Conservation (phyloP, 306 rosid genomes). For the Acmispon strigosus region DNA sequence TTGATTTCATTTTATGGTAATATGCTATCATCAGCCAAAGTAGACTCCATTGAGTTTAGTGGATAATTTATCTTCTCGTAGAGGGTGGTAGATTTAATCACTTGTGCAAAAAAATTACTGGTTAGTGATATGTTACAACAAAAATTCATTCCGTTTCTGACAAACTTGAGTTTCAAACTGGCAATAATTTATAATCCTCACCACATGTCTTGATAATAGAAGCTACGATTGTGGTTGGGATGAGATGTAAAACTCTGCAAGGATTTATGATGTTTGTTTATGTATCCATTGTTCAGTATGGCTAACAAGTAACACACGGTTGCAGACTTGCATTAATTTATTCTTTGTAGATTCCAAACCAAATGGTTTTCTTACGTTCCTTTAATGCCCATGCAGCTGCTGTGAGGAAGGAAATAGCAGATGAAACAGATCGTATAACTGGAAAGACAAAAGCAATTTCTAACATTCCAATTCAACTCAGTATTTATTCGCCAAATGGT, state of each 20-base stretch:
- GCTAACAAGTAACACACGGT: neutral
- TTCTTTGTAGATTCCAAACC: neutral
- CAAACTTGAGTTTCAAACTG: neutral
- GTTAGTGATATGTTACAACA: neutral
- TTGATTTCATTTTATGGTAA: neutral
- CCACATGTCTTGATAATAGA: neutral
- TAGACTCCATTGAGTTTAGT: neutral
- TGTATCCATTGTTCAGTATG: neutral
- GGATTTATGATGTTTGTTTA: neutral
- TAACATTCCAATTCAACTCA: slow-evolving; percentile 87
- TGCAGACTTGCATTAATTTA: neutral
- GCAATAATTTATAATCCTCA: neutral
- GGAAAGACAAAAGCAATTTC: slow-evolving; percentile 92
- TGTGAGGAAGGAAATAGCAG: slow-evolving; percentile 89
- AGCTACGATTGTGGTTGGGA: neutral
- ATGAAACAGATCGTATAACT: slow-evolving; percentile 96
- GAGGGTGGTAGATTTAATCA: neutral
- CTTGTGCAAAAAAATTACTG: neutral
- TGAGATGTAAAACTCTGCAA: neutral
- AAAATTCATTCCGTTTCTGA: neutral
- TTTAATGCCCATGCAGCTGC: slow-evolving; percentile 51
- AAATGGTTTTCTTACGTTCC: neutral
- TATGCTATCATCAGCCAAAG: neutral
- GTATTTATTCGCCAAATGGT: slow-evolving; percentile 99
- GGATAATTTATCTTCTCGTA: neutral